These are phyloP conservation scores for Cinnamomum chago DNA, from an alignment of 164 flowering plant genomes.

Conservation along the genomic window DNA sequence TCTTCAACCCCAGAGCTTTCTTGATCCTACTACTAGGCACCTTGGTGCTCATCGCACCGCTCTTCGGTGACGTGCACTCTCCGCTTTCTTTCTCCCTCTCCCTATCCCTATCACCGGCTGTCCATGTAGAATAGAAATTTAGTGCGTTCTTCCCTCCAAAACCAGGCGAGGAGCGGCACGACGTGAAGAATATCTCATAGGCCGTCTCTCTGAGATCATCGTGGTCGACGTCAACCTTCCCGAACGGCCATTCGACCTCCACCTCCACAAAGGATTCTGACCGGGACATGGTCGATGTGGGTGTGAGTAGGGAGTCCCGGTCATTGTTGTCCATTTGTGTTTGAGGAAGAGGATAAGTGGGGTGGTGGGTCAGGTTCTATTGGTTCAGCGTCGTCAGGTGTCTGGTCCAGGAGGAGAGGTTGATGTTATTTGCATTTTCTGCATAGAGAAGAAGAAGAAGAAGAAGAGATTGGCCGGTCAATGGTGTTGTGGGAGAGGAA, in stretches of 20 bases:
- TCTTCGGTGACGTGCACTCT: not conserved
- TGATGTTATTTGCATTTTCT: too few relatives aligned
- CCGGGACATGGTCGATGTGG: slow-evolving; percentile 1
- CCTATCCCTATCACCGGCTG: slow-evolving; percentile 18
- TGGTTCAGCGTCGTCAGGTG: not conserved
- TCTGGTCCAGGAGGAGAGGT: too few relatives aligned
- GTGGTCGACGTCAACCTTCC: slow-evolving; percentile 43
- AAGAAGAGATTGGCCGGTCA: not conserved
- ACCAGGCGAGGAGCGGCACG: slow-evolving; percentile 82
- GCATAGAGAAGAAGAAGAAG: too few relatives aligned
- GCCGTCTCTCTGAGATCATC: slow-evolving; percentile 73
- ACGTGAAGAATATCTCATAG: slow-evolving; percentile 83
- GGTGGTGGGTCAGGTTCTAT: not conserved
- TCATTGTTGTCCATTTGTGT: too few relatives aligned
- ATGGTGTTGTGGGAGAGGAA: not conserved
- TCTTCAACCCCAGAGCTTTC: slow-evolving; percentile 23
- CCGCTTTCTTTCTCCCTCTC: not conserved
- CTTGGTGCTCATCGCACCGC: slow-evolving; percentile 1
- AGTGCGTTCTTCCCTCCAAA: slow-evolving; percentile 68
- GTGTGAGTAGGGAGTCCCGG: not conserved
- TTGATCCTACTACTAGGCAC: slow-evolving; percentile 20
- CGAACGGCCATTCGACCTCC: slow-evolving; percentile 69
- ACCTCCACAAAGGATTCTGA: slow-evolving; percentile 2
- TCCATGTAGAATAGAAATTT: slow-evolving; percentile 28
- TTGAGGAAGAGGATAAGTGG: not conserved